phyloP scores from a whole-genome alignment of 2,329 filamentous ascomycete genomes.

The Pseudopyrenochaeta lycopersici region DNA sequence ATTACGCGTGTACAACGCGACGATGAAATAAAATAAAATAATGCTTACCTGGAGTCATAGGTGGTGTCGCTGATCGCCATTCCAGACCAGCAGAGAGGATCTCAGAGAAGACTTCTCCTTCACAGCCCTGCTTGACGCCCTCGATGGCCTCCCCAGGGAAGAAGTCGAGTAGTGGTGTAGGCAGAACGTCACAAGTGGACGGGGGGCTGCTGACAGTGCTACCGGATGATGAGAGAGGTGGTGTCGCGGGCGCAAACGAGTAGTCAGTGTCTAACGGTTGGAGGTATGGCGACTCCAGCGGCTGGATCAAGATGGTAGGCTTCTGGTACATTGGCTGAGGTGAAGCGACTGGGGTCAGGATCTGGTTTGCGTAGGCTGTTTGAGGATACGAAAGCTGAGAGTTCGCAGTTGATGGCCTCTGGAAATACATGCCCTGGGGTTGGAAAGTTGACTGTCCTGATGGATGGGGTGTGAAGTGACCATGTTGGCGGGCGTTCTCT shows the following conservation, averaged over 20 bases:
- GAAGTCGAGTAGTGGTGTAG: constrained; percentile 85
- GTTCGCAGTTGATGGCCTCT: constrained; percentile 69
- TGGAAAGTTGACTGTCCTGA: constrained; percentile 45
- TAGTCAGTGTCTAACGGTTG: constrained; percentile 79
- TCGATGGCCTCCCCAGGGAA: constrained; percentile 59
- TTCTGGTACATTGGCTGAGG: constrained; percentile 78
- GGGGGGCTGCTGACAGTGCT: constrained; percentile 87
- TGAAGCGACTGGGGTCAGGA: constrained; percentile 79
- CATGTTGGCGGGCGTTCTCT: constrained; percentile 73
- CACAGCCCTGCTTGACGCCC: constrained; percentile 65
- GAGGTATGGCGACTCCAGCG: constrained; percentile 63
- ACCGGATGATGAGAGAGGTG: constrained; percentile 83
- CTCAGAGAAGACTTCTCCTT: constrained; percentile 75
- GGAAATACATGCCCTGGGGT: constrained; percentile 57
- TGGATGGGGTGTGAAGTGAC: constrained; percentile 73
- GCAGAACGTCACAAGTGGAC: constrained; percentile 75
- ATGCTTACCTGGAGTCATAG: constrained; percentile 86
- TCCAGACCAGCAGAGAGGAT: constrained; percentile 78
- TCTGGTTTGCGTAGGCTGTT: constrained; percentile 66
- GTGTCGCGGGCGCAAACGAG: constrained; percentile 81
- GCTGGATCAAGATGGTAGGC: constrained; percentile 73
- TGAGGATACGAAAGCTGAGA: constrained; percentile 62
- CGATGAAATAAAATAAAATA: not conserved
- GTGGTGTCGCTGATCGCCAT: constrained; percentile 79
- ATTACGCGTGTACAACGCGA: not conserved